Evolutionary conservation across 1,284 basidiomycete genomes (phyloP).

Genomic region (Rhodotorula sp.): DNA sequence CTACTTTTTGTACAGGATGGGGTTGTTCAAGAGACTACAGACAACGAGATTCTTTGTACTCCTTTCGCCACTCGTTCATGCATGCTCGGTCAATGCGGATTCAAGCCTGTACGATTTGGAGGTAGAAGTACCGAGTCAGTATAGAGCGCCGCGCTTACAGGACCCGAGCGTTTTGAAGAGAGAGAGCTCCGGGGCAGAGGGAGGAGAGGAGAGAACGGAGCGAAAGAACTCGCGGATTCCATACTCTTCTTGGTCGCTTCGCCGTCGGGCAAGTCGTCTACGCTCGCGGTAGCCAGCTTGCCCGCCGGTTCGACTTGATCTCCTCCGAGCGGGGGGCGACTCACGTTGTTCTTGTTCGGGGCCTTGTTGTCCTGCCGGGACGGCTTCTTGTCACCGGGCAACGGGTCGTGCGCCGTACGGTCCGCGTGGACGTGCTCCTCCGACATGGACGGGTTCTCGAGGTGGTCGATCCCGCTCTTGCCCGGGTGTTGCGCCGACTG

Average conservation of each 20-base stretch:
- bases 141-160: too few species aligned
- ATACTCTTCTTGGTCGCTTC: constrained; percentile 4
- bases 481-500: constrained; percentile 19
- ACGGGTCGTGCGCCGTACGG: constrained; percentile 21
- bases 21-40: too few species aligned
- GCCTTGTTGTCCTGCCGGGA: constrained; percentile 9
- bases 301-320: neutral
- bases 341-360: constrained; percentile 7
- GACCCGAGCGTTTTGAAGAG: too few species aligned
- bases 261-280: constrained; percentile 14
- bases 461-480: constrained; percentile 29
- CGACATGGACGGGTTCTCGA: constrained; percentile 26
- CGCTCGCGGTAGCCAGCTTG: neutral
- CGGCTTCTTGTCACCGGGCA: constrained; percentile 12
- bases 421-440: constrained; percentile 36
- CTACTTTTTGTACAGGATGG: too few species aligned
- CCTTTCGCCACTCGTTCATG: too few species aligned
- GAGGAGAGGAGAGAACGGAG: neutral
- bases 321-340: neutral
- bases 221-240: constrained; percentile 1
- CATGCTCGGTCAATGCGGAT: neutral
- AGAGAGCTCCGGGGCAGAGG: neutral
- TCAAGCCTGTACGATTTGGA: constrained; percentile 1
- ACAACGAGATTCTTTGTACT: too few species aligned
- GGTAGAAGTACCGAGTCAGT: neutral